Evolutionary conservation across 2,329 filamentous ascomycete species (phyloP).

Genomic region (Sphaerostilbella broomeana): DNA sequence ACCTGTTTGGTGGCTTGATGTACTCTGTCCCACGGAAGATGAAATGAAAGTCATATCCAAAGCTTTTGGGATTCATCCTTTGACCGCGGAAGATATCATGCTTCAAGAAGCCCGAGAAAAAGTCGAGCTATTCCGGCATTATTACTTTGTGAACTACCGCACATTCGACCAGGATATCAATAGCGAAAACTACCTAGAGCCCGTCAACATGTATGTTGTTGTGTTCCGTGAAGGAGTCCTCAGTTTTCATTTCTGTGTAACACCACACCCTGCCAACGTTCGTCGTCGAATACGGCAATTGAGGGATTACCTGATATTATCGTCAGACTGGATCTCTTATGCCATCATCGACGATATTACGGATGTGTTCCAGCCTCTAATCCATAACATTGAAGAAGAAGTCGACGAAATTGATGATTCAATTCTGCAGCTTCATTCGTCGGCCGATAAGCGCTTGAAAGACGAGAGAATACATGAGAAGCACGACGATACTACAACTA

Average conservation of each 20-base stretch:
- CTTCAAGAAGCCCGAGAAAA: slow-evolving; percentile 97
- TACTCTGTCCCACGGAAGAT: slow-evolving; percentile 81
- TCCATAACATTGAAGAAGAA: slow-evolving; percentile 89
- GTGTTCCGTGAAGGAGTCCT: slow-evolving; percentile 94
- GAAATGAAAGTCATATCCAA: slow-evolving; percentile 95
- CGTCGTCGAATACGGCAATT: slow-evolving; percentile 87
- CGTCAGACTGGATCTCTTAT: slow-evolving; percentile 97
- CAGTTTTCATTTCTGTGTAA: slow-evolving; percentile 95
- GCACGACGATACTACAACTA: slow-evolving; percentile 37
- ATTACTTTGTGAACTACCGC: slow-evolving; percentile 98
- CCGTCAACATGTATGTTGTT: slow-evolving; percentile 95
- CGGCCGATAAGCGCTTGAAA: slow-evolving; percentile 36
- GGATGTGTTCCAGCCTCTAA: slow-evolving; percentile 87
- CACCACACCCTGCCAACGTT: slow-evolving; percentile 92
- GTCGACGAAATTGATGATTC: slow-evolving; percentile 95
- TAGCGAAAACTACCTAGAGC: slow-evolving; percentile 85
- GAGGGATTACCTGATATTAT: slow-evolving; percentile 86
- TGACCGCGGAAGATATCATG: slow-evolving; percentile 95
- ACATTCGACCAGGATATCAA: slow-evolving; percentile 93
- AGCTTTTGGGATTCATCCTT: slow-evolving; percentile 88
- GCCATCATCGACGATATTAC: slow-evolving; percentile 98
- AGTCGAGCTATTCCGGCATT: slow-evolving; percentile 93
- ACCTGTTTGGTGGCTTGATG: slow-evolving; percentile 94
- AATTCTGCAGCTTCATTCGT: slow-evolving; percentile 75
- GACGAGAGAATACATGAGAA: slow-evolving; percentile 40